Evolutionary conservation across 352 stramenopile species (phyloP).

Genomic region (Plasmopara halstedii): DNA sequence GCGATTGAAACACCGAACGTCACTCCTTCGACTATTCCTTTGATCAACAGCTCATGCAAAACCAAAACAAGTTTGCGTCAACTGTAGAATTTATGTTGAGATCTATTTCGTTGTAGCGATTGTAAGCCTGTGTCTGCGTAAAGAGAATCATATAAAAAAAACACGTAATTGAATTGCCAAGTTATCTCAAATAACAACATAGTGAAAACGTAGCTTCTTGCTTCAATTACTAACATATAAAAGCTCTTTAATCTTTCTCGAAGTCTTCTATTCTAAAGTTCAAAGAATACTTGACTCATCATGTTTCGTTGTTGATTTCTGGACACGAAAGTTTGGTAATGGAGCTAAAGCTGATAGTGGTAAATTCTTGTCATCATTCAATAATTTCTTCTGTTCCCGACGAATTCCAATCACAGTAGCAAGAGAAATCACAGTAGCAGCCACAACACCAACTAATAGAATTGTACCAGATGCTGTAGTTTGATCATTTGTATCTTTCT

Average conservation of each 20-base stretch:
- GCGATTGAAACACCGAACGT: background rate
- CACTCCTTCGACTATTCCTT: background rate
- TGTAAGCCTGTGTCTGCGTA: too few species aligned
- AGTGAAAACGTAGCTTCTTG: too few species aligned
- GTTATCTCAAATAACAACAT: too few species aligned
- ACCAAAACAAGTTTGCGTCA: too few species aligned
- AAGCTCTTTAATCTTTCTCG: background rate
- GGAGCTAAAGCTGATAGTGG: conserved; percentile 24
- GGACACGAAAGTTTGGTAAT: conserved; percentile 18
- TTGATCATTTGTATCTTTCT: too few species aligned
- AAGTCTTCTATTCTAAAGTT: background rate
- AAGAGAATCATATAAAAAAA: too few species aligned
- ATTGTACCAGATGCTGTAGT: conserved; percentile 26
- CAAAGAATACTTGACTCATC: background rate
- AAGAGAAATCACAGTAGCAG: conserved; percentile 30
- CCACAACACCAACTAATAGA: conserved; percentile 32
- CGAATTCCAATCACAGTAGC: conserved; percentile 32
- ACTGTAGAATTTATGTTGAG: too few species aligned
- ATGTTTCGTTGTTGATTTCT: conserved; percentile 4
- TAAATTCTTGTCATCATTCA: conserved; percentile 36
- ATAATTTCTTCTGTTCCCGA: conserved; percentile 34
- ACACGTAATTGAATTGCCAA: too few species aligned
- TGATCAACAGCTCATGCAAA: too few species aligned
- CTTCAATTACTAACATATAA: too few species aligned
- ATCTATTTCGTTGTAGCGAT: too few species aligned